Base-by-base conservation (phyloP, 164 flowering plant genomes). In the Liquidambar formosana region DNA sequence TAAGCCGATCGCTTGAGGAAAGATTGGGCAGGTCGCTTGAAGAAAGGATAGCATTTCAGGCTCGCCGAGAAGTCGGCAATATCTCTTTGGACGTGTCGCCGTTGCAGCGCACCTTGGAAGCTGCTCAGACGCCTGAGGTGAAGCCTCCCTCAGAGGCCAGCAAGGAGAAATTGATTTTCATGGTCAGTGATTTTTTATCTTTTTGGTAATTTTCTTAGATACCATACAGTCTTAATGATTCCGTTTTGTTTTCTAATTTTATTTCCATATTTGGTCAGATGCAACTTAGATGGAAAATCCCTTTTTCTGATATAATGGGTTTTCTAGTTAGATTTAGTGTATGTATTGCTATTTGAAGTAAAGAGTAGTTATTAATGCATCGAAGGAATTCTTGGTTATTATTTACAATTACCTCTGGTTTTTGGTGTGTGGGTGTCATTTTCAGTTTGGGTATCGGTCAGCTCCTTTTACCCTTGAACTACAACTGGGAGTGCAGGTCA, bases 141-240 rank as follows among this genome's bases (percentile, higher is more conserved):
- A 63, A 26, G 22, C 63, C 71, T 44, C 12, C 62, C 2, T 16
- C 58, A 1, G 72, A 68, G 33, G 41, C 13, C 48, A 59, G 28
- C 61, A 75, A 70, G 66, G 81, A 75, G 23, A 76, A 73, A 43
- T 16, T 73, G 28, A 68, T 78, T 14, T 22, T 71, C 25, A 72
- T 71, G 84, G 84, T 81, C 26, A 69, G 84, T 76, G 23, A 5
- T 38, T 71, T 41, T 19, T 0, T 38, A 10, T 57, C 11, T 1
- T 28, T 16, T 49, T 33, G 41, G 41, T 33, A 6, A 33, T 33
- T 33, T 33, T 33, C 2, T 33, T 33, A 33, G 41, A 33, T 33
- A 6, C 41, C 41, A 33, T 2, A 33, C 2, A 33, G 41, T 33
- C 6, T 6, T 33, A 6, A 33, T 33, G 2, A 2, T 2, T 33